Evolutionary conservation across 805 yeast genomes (phyloP), one percentile per base, ranked within the genome.

Genomic region (Torulaspora delbrueckii): DNA sequence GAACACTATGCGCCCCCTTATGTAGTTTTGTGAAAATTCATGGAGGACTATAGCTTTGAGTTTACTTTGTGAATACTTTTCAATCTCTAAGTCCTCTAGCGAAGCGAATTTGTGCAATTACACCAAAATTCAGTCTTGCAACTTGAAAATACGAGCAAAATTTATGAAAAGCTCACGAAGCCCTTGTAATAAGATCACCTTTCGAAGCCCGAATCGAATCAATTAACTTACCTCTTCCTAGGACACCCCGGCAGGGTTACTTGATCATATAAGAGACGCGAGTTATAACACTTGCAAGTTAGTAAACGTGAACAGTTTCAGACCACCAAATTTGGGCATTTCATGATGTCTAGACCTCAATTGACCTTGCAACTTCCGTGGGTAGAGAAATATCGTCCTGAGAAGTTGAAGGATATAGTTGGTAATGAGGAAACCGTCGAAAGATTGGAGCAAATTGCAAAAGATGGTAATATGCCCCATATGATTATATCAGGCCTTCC

Each of bases 371-470:
- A 66, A 47, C 51, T 68, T 10, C 72, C 72, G 2, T 68, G 88
- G 95, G 98, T 93, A n/a, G 99, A 93, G 59, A 93, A 93, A 62
- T 93, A 93, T 63, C 79, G 99, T 50, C 99, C 99, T 0, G 72
- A 76, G 31, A 65, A 72, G 14, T 71, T 93, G 24, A 77, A 79
- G 38, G 98, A 93, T 58, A 83, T 93, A 22, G 98, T 91, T 8
- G 99, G 99, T 8, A 93, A 93, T 58, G 82, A 77, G 45, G 98
- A 90, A 50, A 91, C 98, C 3, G 76, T 93, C 3, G 88, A 83
- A 50, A 76, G 97, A 31, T 73, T 93, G 44, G 78, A 83, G 57
- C 78, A 87, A 49, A 90, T 93, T 42, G 96, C 95, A 4, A 68
- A 77, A 39, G 96, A 90, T 58, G 99, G 99, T 26, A 93, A 93